Percentiles rank a stretch among this genome's conserved stretches.
These are phyloP conservation scores for Trichophyton benhamiae DNA, from an alignment of 2,329 filamentous ascomycete species.

Conservation along the genomic window DNA sequence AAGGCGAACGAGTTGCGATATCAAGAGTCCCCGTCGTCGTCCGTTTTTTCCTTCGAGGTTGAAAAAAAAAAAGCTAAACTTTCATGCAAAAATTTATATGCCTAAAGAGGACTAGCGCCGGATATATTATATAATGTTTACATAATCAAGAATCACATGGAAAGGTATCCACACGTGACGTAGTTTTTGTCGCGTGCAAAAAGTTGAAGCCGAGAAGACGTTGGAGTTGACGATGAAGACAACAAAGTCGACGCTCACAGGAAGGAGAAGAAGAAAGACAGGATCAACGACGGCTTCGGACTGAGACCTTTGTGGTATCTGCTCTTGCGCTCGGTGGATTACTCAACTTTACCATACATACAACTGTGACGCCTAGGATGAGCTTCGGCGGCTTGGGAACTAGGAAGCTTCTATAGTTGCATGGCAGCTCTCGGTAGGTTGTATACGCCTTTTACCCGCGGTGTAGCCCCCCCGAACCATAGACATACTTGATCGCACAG, in stretches of 20 bases:
- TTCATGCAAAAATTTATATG: conserved; percentile 9
- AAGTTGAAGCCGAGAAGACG: not conserved
- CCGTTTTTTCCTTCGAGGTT: not conserved
- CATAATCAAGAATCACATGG: conserved; percentile 2
- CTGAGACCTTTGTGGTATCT: not conserved
- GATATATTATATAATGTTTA: not conserved
- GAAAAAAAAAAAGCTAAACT: conserved; percentile 5
- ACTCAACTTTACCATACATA: not conserved
- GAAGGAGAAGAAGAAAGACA: not conserved
- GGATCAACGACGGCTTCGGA: not conserved
- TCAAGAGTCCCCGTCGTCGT: not conserved
- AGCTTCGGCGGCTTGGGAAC: not conserved
- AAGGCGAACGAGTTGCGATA: not conserved
- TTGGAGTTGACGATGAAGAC: not conserved
- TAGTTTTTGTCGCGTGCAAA: not conserved
- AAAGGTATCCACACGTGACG: conserved; percentile 5
- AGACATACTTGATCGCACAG: conserved; percentile 6
- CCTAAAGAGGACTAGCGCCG: conserved; percentile 10
- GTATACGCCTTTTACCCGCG: conserved; percentile 13
- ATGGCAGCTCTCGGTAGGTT: conserved; percentile 39
- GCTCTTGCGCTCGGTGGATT: conserved; percentile 9
- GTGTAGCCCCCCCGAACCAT: not conserved
- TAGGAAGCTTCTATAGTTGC: conserved; percentile 21
- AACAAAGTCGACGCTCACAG: not conserved
- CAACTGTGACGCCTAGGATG: not conserved